Evolutionary conservation across 495 filamentous ascomycete genomes (phyloP).

Genomic region (Apiosordaria backusii): DNA sequence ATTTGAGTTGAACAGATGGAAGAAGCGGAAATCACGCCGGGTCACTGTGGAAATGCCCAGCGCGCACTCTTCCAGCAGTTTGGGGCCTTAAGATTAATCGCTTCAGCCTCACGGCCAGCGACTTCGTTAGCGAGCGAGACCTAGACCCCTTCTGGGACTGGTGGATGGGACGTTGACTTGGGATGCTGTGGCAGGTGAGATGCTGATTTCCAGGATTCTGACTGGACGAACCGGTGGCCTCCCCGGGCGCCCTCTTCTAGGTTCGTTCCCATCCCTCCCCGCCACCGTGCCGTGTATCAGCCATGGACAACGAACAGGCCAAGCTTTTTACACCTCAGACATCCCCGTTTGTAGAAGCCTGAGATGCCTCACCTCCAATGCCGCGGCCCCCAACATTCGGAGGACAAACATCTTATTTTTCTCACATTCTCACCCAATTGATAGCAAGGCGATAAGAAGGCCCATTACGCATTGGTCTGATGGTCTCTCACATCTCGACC

Average conservation of each 20-base stretch:
- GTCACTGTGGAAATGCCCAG: constrained; percentile 10
- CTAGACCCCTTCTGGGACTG: constrained; percentile 2
- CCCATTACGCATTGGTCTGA: not conserved
- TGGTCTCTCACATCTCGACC: not conserved
- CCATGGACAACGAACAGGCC: not conserved
- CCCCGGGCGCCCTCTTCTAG: not conserved
- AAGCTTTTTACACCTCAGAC: not conserved
- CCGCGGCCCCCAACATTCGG: no score
- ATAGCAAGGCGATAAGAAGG: no score
- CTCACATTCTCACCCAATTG: no score
- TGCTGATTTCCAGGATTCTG: not conserved
- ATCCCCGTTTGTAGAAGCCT: not conserved
- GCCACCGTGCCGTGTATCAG: not conserved
- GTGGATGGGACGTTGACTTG: not conserved
- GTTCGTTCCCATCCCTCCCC: not conserved
- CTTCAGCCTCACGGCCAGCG: constrained; percentile 21
- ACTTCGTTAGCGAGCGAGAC: constrained; percentile 6
- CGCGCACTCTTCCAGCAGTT: not conserved
- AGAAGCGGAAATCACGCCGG: not conserved
- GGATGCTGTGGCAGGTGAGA: constrained; percentile 4
- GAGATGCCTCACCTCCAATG: not conserved
- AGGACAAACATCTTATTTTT: no score
- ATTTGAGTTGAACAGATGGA: not conserved
- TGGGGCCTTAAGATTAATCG: constrained; percentile 13
- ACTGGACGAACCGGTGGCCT: constrained; percentile 8